Evolutionary conservation across 73 alveolate species (phyloP), one percentile per base, ranked within the genome.

Genomic region (Paramecium pentaurelia): DNA sequence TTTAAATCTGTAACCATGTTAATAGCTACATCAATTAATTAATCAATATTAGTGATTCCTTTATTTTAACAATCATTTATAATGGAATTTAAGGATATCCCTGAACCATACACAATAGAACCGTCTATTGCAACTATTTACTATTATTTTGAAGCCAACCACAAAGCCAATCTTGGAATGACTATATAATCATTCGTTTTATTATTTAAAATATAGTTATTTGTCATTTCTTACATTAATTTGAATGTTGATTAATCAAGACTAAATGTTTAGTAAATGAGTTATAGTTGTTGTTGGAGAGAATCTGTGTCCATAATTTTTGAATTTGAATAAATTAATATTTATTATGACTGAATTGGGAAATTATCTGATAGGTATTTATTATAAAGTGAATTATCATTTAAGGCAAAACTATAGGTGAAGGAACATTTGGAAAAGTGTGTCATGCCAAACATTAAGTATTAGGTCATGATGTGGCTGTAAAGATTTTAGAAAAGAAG

Each of bases 371-470:
- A 80, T 80, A 45, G 91, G 91, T 45, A 42, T 54, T 54, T 54
- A 54, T 54, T 54, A 54, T 42, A 38, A 75, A 80, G 73, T 22
- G 58, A 36, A 30, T 37, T 54, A 73, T 20, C 47, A 37, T 38
- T 37, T 16, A 37, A 87, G 93, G 93, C 16, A 77, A 87, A 8
- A 87, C 93, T 0, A 28, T 89, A 28, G 94, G 94, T 4, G 94
- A 89, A 54, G 94, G 94, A 89, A 89, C 94, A n/a, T 89, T 89
- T 89, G 94, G 94, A 37, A 68, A 71, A 44, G 94, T 89, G 25
- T 71, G 88, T 49, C 68, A 71, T 27, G 94, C 94, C 18, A 71
- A 71, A 5, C 94, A 89, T 71, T 28, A 45, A 47, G 59, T 87
- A 38, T 47, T 64, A n/a, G 94, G 94, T 16, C 71, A 71, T 54